Evolutionary conservation across 2,329 filamentous ascomycete genomes (phyloP), one percentile per base, ranked within the genome.

Genomic region (Fusarium sp.): DNA sequence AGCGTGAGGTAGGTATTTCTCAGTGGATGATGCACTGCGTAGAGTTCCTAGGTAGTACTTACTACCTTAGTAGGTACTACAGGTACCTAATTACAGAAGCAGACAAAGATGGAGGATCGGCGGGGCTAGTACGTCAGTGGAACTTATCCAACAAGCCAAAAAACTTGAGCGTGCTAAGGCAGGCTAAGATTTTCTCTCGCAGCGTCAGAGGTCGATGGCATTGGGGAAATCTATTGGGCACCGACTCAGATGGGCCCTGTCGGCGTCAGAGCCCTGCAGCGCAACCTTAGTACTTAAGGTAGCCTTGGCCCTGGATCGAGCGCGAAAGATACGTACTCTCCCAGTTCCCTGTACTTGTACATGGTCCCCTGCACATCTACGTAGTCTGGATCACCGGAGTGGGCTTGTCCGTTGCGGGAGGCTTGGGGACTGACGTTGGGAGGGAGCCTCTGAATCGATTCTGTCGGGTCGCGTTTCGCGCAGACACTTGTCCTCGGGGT

Each of bases 81-180:
- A 24, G 20, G 22, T 22, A 22, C 22, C 22, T 22, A 22, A 22
- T 24, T 15, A 33, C 30, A 14, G 7, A 33, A 48, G 46, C 15
- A 40, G 39, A n/a, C 19, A 30, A 41, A 49, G 40, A 45, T 44
- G 33, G 62, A 54, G 33, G 69, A 74, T 73, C 71, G 65, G 57
- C 65, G 67, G 65, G 48, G 56, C 57, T 62, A 58, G 66, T 73
- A 73, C 71, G 71, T 75, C 71, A 71, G 68, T 66, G 68, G 68
- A 67, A 48, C 46, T 58, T 24, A 37, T 40, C 48, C 44, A 60
- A 62, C 49, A 64, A 53, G 62, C 26, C 40, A 17, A 40, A 67
- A 68, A 68, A 63, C 46, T 58, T 70, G 66, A 67, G 56, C 39
- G 45, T 48, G 52, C 56, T 51, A 55, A 66, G 62, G 52, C 41